These are phyloP conservation scores for Cardamine occulta DNA, from an alignment of 345 rosid species.

Conservation along the genomic window DNA sequence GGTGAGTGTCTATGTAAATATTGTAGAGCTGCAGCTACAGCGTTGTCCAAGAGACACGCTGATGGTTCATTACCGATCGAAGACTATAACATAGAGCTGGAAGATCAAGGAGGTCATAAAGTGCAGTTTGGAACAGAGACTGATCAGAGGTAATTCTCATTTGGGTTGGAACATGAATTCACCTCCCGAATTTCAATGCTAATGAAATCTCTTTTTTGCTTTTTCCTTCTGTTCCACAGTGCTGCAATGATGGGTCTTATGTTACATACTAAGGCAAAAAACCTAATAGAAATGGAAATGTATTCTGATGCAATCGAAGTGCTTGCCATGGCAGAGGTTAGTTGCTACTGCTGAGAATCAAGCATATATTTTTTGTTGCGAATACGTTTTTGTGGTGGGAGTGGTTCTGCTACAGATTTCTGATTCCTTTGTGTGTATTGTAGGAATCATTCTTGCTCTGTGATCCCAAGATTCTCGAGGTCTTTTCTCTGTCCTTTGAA, in stretches of 20 bases:
- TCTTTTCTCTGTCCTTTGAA: conserved; percentile 37
- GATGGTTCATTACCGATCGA: conserved; percentile 78
- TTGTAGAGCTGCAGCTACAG: conserved; percentile 78
- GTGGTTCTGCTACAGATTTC: not conserved
- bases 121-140: conserved; percentile 77
- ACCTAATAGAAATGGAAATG: conserved; percentile 58
- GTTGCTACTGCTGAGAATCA: conserved; percentile 34
- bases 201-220: not conserved
- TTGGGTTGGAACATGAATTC: not conserved
- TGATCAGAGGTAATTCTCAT: conserved; percentile 62
- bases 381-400: not conserved
- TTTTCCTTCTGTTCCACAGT: conserved; percentile 47
- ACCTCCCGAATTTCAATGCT: not conserved
- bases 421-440: conserved; percentile 13
- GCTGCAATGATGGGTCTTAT: conserved; percentile 93
- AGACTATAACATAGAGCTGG: conserved; percentile 78
- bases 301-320: conserved; percentile 85
- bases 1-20: conserved; percentile 26
- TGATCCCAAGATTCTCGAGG: conserved; percentile 82
- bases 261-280: conserved; percentile 84
- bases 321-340: conserved; percentile 91
- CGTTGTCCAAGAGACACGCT: conserved; percentile 72
- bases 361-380: not conserved
- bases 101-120: conserved; percentile 79
- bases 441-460: conserved; percentile 94